Evolutionary conservation across 495 filamentous ascomycete genomes (phyloP).

Genomic region (Annulohypoxylon nitens): DNA sequence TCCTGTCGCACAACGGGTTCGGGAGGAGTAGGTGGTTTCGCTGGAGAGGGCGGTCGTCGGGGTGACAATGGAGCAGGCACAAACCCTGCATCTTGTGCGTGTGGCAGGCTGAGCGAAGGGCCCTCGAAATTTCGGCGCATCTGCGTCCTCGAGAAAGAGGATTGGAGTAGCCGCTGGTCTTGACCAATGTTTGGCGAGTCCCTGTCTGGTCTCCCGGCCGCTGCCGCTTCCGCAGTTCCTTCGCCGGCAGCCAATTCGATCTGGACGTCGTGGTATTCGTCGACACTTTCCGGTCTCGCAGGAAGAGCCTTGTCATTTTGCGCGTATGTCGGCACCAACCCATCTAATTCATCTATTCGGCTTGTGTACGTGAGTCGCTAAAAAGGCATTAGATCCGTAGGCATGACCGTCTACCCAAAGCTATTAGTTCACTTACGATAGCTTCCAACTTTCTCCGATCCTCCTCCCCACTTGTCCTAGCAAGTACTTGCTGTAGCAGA

Average conservation of each 20-base stretch:
- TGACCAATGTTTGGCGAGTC: slow-evolving; percentile 46
- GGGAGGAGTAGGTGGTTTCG: slow-evolving; percentile 56
- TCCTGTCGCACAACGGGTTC: slow-evolving; percentile 57
- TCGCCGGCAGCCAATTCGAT: slow-evolving; percentile 65
- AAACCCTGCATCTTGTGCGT: slow-evolving; percentile 62
- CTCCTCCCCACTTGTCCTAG: slow-evolving; percentile 82
- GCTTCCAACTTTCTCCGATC: slow-evolving; percentile 90
- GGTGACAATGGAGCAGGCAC: slow-evolving; percentile 78
- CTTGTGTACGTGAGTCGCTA: slow-evolving; percentile 90
- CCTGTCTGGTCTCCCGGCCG: slow-evolving; percentile 58
- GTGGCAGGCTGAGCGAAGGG: slow-evolving; percentile 52
- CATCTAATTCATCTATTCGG: slow-evolving; percentile 85
- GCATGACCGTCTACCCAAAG: neutral
- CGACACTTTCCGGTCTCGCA: slow-evolving; percentile 75
- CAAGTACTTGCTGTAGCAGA: slow-evolving; percentile 87
- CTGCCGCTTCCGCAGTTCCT: slow-evolving; percentile 60
- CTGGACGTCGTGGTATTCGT: slow-evolving; percentile 69
- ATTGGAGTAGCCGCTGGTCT: slow-evolving; percentile 54
- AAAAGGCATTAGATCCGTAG: slow-evolving; percentile 22
- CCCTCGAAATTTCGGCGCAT: slow-evolving; percentile 57
- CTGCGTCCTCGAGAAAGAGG: slow-evolving; percentile 62
- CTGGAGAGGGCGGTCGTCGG: slow-evolving; percentile 61
- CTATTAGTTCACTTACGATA: slow-evolving; percentile 75
- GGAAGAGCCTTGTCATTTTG: slow-evolving; percentile 79
- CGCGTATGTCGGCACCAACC: slow-evolving; percentile 71